phyloP scores from a whole-genome alignment of 2,329 filamentous ascomycete species.

The Fusarium beomiforme region DNA sequence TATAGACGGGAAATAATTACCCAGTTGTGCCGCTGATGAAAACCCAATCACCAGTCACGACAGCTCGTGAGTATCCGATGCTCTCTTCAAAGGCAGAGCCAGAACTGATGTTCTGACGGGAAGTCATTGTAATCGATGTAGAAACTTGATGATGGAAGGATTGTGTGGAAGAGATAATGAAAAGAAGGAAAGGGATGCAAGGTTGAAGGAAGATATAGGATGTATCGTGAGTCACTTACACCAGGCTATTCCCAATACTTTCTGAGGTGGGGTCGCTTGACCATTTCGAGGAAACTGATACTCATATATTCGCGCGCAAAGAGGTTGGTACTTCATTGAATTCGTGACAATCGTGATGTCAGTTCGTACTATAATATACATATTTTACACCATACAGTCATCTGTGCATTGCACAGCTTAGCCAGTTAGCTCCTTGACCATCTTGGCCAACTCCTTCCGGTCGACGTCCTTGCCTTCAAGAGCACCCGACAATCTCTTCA shows the following conservation, averaged over 20 bases:
- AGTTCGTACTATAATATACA: conserved; percentile 36
- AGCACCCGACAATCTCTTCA: conserved; percentile 67
- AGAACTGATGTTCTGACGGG: conserved; percentile 56
- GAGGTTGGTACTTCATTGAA: conserved; percentile 14
- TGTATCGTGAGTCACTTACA: conserved; percentile 22
- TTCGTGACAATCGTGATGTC: conserved; percentile 1
- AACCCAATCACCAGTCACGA: conserved; percentile 60
- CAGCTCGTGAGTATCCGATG: conserved; percentile 65
- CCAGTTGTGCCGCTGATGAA: conserved; percentile 66
- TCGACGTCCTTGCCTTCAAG: conserved; percentile 73
- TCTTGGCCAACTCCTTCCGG: conserved; percentile 66
- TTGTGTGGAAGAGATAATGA: neutral
- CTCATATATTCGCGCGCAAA: conserved; percentile 14
- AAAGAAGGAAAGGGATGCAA: neutral
- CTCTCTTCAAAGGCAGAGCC: conserved; percentile 62
- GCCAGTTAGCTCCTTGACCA: conserved; percentile 64
- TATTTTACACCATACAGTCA: conserved; percentile 33
- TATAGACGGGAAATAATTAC: conserved; percentile 40
- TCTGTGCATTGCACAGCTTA: conserved; percentile 6
- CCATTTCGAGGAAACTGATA: neutral
- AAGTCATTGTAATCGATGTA: conserved; percentile 39
- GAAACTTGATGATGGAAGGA: neutral
- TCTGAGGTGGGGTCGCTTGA: conserved; percentile 1
- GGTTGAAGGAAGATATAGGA: neutral
- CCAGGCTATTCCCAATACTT: neutral